A percentile compares a stretch with the other conserved stretches of the same genome.
phyloP scores from a whole-genome alignment of 805 yeast species.

The Jamesozyma gamospora region DNA sequence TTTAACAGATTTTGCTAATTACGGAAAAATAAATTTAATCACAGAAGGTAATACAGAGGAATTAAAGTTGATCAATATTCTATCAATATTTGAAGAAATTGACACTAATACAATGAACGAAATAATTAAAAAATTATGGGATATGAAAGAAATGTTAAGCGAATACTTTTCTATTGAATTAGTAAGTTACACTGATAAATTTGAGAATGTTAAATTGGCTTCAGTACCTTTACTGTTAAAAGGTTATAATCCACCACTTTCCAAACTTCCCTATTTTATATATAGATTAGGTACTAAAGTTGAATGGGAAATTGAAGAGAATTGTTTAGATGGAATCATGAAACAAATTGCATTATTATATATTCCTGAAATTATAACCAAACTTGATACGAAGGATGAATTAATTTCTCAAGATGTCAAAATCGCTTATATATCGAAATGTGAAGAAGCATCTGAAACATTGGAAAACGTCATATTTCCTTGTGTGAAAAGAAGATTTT shows the following conservation, averaged over 20 bases:
- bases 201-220: slow-evolving; percentile 30
- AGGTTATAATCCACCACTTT: slow-evolving; percentile 50
- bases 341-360: slow-evolving; percentile 64
- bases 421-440: slow-evolving; percentile 18
- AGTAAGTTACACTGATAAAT: slow-evolving; percentile 20
- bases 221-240: slow-evolving; percentile 61
- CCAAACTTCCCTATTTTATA: slow-evolving; percentile 58
- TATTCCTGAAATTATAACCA: slow-evolving; percentile 46
- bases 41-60: slow-evolving; percentile 3
- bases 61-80: slow-evolving; percentile 11
- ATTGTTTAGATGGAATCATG: slow-evolving; percentile 57
- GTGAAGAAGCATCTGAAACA: slow-evolving; percentile 26
- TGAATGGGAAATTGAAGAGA: slow-evolving; percentile 57
- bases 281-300: slow-evolving; percentile 50
- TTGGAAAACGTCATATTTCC: slow-evolving; percentile 62
- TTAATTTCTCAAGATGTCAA: slow-evolving; percentile 17
- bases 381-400: slow-evolving; percentile 11
- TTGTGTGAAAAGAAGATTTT: slow-evolving; percentile 45
- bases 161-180: slow-evolving; percentile 66
- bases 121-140: slow-evolving; percentile 25
- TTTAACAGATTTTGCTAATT: slow-evolving; percentile 68
- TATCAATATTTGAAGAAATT: slow-evolving; percentile 13
- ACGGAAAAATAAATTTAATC: slow-evolving; percentile 47
- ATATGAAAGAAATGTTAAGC: slow-evolving; percentile 64
- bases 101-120: slow-evolving; percentile 17